Base-by-base conservation (phyloP, 345 rosid species). In the Hibiscus syriacus region DNA sequence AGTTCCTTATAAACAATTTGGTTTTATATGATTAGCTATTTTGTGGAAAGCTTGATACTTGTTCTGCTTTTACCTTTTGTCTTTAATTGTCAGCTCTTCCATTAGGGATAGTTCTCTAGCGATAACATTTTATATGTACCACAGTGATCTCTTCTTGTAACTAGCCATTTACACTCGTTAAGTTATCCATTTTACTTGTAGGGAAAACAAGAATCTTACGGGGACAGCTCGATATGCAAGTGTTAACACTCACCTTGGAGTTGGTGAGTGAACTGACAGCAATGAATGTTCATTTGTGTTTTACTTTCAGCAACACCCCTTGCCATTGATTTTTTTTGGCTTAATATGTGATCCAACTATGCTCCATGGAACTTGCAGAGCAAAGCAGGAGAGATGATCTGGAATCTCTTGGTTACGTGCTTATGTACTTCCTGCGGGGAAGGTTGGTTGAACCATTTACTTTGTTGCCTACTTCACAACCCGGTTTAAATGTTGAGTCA, bases 331-430 rank as follows among this genome's bases (percentile, higher is more conserved):
- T 25, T 13, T n/a, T 55, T 43, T 61, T 26, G 16, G 9, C 48
- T 62, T 62, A 48, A 41, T 32, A 32, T 26, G 30, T 70, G 41
- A 58, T 68, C 39, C 20, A 17, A 75, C 29, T 70, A 19, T 34
- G 54, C 22, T 71, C 57, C 56, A 38, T 12, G 5, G 12, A 56
- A 55, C 39, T 65, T 73, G 78, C 86, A 94, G 97, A 94, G 77
- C 99, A 94, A 86, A 94, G 99, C 85, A 83, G 99, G 82, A 83
- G 99, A 81, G 99, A 93, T 85, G 99, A 92, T 84, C 82, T 94
- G 83, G 99, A 93, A 78, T 94, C 99, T 52, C 97, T 94, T 70
- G 99, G 98, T 80, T 91, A 91, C 75, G 98, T 94, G 76, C 88
- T 94, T 45, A 94, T 94, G 96, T 91, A 94, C 82, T 94, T 91